These are phyloP conservation scores for Quercus tomentella DNA, from an alignment of 331 rosid genomes.

Conservation along the genomic window DNA sequence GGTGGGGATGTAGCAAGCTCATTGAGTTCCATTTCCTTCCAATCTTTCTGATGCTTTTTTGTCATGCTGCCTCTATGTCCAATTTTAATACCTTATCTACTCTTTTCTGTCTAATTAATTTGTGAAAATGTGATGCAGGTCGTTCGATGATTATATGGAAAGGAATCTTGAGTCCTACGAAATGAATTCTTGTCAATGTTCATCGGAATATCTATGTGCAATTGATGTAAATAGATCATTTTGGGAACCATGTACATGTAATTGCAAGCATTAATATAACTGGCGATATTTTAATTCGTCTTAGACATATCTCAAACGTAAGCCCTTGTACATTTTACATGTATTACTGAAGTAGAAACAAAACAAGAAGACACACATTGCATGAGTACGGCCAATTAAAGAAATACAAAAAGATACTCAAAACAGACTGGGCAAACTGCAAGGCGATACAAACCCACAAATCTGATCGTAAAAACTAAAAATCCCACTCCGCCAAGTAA, in stretches of 20 bases:
- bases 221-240: not conserved
- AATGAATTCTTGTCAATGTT: not conserved
- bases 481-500: no score
- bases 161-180: not conserved
- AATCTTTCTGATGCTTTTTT: not conserved
- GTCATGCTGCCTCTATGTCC: not conserved
- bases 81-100: not conserved
- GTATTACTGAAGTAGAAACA: no score
- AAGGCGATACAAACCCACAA: no score
- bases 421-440: no score
- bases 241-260: not conserved
- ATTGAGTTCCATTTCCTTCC: not conserved
- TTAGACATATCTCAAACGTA: not conserved
- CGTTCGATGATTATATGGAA: conserved; percentile 8
- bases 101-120: not conserved
- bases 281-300: not conserved
- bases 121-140: not conserved
- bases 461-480: no score
- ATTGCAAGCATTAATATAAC: not conserved
- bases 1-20: not conserved
- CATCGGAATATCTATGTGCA: no score
- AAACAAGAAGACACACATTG: no score
- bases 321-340: not conserved
- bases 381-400: no score
- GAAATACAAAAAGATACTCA: no score